Percentiles rank a stretch among this genome's conserved stretches.
These are phyloP conservation scores for Solioccasus polychromus DNA, from an alignment of 768 basidiomycete genomes.

Conservation along the genomic window DNA sequence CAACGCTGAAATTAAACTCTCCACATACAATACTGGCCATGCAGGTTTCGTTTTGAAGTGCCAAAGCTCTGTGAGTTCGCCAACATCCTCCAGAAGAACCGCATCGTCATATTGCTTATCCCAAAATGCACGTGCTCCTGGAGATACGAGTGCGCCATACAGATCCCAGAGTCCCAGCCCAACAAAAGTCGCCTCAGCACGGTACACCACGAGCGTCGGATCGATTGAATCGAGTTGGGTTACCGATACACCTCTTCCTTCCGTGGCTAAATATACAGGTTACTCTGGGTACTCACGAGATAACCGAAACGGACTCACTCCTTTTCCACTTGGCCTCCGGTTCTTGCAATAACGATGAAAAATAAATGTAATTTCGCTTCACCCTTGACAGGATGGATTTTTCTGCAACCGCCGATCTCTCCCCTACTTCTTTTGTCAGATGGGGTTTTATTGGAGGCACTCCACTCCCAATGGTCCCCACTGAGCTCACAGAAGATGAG, in stretches of 20 bases:
- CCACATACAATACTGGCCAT: conserved; percentile 87
- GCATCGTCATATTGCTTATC: conserved; percentile 90
- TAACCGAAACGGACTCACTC: conserved; percentile 48
- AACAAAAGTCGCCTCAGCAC: conserved; percentile 96
- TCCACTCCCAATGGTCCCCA: conserved; percentile 43
- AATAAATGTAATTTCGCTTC: conserved; percentile 94
- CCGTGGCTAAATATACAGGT: conserved; percentile 53
- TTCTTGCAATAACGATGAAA: conserved; percentile 93
- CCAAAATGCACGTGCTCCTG: conserved; percentile 81
- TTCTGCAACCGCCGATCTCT: conserved; percentile 57
- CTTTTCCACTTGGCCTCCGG: conserved; percentile 97
- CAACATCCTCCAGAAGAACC: conserved; percentile 81
- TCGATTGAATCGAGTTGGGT: conserved; percentile 97
- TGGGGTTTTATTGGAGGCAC: conserved; percentile 25
- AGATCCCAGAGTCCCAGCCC: conserved; percentile 96
- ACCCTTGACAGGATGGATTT: conserved; percentile 86
- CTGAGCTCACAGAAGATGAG: conserved; percentile 55
- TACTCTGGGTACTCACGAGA: neutral
- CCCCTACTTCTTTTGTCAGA: conserved; percentile 41
- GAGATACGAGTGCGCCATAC: conserved; percentile 81
- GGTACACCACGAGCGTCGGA: conserved; percentile 91
- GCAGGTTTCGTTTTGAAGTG: conserved; percentile 87
- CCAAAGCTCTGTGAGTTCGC: conserved; percentile 90
- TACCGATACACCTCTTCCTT: conserved; percentile 86
- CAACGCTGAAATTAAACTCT: conserved; percentile 9